These are phyloP conservation scores for Ophiostoma ips DNA, from an alignment of 2,329 filamentous ascomycete genomes.

Conservation along the genomic window DNA sequence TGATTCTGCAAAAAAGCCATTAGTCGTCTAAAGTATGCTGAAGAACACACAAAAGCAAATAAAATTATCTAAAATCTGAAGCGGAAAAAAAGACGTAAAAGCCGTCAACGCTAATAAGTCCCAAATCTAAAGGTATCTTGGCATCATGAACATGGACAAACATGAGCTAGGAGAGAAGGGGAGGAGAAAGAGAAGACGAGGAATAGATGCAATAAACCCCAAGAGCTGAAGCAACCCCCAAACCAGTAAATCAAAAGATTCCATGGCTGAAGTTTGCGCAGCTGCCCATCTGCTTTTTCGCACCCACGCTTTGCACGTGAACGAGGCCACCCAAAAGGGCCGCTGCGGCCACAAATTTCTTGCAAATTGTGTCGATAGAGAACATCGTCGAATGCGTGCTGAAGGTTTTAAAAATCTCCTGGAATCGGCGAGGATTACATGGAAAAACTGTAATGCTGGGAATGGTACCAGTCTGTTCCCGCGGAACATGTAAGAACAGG, in stretches of 20 bases:
- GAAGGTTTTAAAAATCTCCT: no score
- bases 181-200: background rate
- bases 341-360: no score
- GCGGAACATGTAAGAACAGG: background rate
- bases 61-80: background rate
- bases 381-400: no score
- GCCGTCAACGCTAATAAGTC: conserved; percentile 3
- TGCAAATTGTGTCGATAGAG: no score
- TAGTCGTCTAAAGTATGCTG: no score
- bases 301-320: no score
- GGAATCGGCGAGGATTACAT: no score
- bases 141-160: conserved; percentile 3
- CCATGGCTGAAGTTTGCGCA: no score
- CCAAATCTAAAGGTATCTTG: conserved; percentile 13
- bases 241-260: background rate
- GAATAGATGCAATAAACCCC: background rate
- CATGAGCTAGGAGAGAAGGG: conserved; percentile 6
- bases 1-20: no score
- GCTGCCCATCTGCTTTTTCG: no score
- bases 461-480: background rate
- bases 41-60: background rate
- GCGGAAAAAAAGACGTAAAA: background rate
- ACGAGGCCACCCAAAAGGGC: no score
- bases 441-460: background rate
- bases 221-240: background rate